phyloP scores from a whole-genome alignment of 176 grass and related monocot genomes.

The Puccinellia tenuiflora region DNA sequence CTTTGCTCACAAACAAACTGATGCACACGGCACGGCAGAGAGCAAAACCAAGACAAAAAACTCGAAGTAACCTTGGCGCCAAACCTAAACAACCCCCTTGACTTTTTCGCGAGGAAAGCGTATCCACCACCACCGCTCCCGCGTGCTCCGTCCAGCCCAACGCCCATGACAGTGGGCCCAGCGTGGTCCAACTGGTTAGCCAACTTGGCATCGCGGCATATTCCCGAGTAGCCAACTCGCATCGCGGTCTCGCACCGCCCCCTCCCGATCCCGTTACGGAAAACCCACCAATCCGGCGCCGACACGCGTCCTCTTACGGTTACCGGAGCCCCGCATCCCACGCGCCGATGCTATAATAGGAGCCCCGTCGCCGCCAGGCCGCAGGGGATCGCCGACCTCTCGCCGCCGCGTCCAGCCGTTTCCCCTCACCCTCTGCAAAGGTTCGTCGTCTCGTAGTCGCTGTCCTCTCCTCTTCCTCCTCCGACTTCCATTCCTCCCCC shows the following conservation, averaged over 20 bases:
- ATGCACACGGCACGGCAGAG: not conserved
- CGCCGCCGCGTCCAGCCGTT: constrained; percentile 35
- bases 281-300: not conserved
- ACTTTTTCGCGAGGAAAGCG: not conserved
- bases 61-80: not conserved
- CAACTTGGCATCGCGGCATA: constrained; percentile 25
- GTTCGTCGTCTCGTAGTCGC: not conserved
- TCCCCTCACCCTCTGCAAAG: constrained; percentile 19
- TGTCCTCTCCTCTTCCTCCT: not conserved
- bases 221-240: constrained; percentile 17
- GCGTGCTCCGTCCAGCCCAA: not conserved
- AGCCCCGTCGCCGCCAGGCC: not conserved
- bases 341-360: constrained; percentile 37
- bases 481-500: not conserved
- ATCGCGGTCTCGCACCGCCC: not conserved
- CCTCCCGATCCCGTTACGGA: not conserved
- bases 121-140: not conserved
- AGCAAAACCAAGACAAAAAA: not conserved
- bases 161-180: not conserved
- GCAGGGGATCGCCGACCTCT: constrained; percentile 47
- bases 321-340: constrained; percentile 15
- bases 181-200: not conserved
- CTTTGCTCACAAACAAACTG: not conserved
- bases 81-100: not conserved
- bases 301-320: constrained; percentile 20